phyloP scores from a whole-genome alignment of 352 stramenopile species.

The Phytophthora tubulina region DNA sequence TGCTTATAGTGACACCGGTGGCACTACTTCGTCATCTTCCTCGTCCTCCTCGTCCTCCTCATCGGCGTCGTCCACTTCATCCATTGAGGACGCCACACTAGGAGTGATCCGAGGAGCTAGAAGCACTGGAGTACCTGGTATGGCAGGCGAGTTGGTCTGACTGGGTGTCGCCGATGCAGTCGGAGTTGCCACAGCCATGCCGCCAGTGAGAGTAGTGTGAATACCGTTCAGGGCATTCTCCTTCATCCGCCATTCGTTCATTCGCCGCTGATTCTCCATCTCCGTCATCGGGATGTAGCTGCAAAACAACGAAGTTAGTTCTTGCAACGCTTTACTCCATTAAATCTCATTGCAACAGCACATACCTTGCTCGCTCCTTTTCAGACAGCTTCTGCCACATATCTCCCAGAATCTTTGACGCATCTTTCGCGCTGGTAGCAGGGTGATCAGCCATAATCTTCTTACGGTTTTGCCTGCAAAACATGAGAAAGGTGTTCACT shows the following conservation, averaged over 20 bases:
- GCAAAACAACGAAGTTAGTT: constrained; percentile 24
- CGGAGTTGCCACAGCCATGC: constrained; percentile 30
- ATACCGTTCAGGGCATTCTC: constrained; percentile 63
- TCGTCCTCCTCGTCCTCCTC: constrained; percentile 57
- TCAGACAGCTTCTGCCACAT: constrained; percentile 90
- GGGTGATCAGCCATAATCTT: constrained; percentile 83
- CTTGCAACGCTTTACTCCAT: neutral
- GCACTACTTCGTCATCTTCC: constrained; percentile 54
- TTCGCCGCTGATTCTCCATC: constrained; percentile 75
- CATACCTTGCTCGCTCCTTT: constrained; percentile 72
- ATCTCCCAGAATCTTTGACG: constrained; percentile 83
- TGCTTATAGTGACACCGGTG: neutral
- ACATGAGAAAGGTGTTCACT: constrained; percentile 90
- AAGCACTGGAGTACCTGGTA: constrained; percentile 29
- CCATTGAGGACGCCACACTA: constrained; percentile 40
- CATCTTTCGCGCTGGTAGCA: constrained; percentile 81
- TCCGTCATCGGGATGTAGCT: constrained; percentile 84
- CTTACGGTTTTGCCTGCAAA: constrained; percentile 84
- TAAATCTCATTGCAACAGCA: neutral
- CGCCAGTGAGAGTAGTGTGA: constrained; percentile 29
- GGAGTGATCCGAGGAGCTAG: constrained; percentile 38
- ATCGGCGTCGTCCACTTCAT: constrained; percentile 49
- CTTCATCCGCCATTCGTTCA: constrained; percentile 84
- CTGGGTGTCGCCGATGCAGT: constrained; percentile 21
- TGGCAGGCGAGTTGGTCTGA: constrained; percentile 24